These are phyloP conservation scores for Neofusicoccum parvum DNA, from an alignment of 2,329 filamentous ascomycete genomes.

Conservation along the genomic window DNA sequence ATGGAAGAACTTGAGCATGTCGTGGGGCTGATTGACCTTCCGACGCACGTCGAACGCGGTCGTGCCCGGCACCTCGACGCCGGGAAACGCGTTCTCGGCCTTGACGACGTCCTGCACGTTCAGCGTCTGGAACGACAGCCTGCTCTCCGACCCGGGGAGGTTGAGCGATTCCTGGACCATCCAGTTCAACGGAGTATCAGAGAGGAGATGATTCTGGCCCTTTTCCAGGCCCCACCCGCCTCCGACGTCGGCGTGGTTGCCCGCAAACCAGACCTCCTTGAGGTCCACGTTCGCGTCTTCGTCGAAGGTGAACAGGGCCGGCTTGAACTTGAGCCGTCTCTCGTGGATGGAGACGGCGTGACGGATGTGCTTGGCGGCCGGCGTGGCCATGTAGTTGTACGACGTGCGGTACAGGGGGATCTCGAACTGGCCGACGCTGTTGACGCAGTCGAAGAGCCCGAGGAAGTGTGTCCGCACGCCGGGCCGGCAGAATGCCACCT, in stretches of 20 bases:
- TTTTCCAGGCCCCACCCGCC: constrained; percentile 48
- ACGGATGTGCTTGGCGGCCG: constrained; percentile 40
- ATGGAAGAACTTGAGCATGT: constrained; percentile 24
- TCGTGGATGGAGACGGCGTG: constrained; percentile 51
- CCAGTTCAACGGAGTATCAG: constrained; percentile 50
- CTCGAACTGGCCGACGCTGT: constrained; percentile 39
- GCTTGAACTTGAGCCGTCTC: constrained; percentile 48
- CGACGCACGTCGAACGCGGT: constrained; percentile 9
- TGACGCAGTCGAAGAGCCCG: constrained; percentile 47
- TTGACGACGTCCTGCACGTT: background rate
- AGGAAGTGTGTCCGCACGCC: constrained; percentile 48
- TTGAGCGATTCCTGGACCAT: constrained; percentile 39
- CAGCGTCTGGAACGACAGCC: constrained; percentile 3
- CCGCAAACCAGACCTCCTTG: constrained; percentile 49
- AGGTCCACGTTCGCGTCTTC: constrained; percentile 24
- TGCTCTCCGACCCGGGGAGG: background rate
- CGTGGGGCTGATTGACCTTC: constrained; percentile 20
- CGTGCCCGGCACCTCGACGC: background rate
- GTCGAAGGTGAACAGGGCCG: constrained; percentile 23
- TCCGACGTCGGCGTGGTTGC: constrained; percentile 49
- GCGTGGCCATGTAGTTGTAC: constrained; percentile 41
- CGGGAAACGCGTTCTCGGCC: constrained; percentile 4
- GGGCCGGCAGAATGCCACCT: constrained; percentile 40
- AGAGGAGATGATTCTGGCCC: constrained; percentile 44
- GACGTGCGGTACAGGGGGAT: constrained; percentile 41